Percentiles rank a stretch among this genome's conserved stretches.
These are phyloP conservation scores for Pyrenochaeta sp. DNA, from an alignment of 2,329 filamentous ascomycete species.

Conservation along the genomic window DNA sequence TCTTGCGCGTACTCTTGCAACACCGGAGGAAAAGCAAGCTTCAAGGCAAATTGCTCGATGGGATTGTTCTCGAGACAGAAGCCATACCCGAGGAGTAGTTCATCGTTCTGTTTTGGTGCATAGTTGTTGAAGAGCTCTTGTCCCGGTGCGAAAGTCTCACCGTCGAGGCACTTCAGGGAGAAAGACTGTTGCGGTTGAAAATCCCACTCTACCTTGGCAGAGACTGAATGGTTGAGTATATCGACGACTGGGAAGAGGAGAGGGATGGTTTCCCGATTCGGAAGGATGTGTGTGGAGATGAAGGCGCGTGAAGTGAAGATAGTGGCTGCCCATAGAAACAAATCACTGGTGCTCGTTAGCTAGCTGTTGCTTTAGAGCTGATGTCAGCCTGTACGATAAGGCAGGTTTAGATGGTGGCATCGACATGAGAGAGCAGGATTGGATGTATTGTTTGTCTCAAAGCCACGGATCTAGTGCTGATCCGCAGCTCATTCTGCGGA, in stretches of 20 bases:
- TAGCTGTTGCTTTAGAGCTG: constrained; percentile 1
- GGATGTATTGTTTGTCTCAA: neutral
- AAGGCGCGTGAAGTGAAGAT: constrained; percentile 62
- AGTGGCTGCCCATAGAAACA: constrained; percentile 61
- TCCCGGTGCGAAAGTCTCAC: constrained; percentile 44
- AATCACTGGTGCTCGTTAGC: constrained; percentile 50
- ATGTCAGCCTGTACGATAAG: constrained; percentile 3
- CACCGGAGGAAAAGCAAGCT: constrained; percentile 52
- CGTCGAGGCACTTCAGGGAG: constrained; percentile 49
- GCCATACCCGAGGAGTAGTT: constrained; percentile 62
- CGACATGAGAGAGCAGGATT: neutral
- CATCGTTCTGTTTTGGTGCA: constrained; percentile 61
- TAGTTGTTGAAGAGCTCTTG: constrained; percentile 63
- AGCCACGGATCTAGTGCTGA: constrained; percentile 4
- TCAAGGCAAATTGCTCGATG: constrained; percentile 56
- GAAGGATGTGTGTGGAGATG: constrained; percentile 51
- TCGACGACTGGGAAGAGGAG: constrained; percentile 62
- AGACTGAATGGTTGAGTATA: constrained; percentile 57
- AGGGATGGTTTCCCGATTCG: constrained; percentile 38
- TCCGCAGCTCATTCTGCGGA: neutral
- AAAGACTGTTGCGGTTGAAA: constrained; percentile 45
- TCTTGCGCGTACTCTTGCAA: constrained; percentile 29
- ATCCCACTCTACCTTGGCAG: constrained; percentile 59
- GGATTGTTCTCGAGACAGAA: constrained; percentile 60
- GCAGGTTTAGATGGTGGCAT: constrained; percentile 1